A percentile compares a stretch with the other conserved stretches of the same genome.
These are phyloP conservation scores for Starmerella stigmatis DNA, from an alignment of 805 yeast genomes.

Conservation along the genomic window DNA sequence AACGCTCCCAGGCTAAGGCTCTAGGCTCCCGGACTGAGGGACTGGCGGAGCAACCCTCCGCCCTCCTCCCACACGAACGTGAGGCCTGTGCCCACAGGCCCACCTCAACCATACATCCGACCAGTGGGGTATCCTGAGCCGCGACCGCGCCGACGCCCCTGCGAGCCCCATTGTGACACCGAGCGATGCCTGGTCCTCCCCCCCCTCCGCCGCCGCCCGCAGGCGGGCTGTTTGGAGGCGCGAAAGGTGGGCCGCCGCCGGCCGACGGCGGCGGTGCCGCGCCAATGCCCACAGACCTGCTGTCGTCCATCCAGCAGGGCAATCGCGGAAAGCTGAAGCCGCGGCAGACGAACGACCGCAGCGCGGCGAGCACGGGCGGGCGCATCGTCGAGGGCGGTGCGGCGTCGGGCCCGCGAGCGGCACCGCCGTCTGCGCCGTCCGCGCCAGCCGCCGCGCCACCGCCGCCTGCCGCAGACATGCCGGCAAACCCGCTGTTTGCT, in stretches of 20 bases:
- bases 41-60: too few species aligned
- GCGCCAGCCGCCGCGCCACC: slow-evolving; percentile 11
- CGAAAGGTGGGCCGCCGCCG: slow-evolving; percentile 26
- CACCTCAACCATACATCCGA: too few species aligned
- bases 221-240: slow-evolving; percentile 27
- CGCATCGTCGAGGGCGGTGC: slow-evolving; percentile 27
- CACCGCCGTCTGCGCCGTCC: too few species aligned
- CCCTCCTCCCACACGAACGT: too few species aligned
- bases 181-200: slow-evolving; percentile 25
- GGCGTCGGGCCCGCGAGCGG: background rate
- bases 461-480: slow-evolving; percentile 9
- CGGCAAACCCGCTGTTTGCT: slow-evolving; percentile 20
- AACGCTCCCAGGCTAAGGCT: too few species aligned
- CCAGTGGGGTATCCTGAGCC: too few species aligned
- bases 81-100: too few species aligned
- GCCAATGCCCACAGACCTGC: slow-evolving; percentile 35
- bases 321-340: slow-evolving; percentile 40
- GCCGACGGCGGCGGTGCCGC: slow-evolving; percentile 27
- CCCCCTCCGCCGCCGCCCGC: slow-evolving; percentile 31
- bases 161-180: too few species aligned
- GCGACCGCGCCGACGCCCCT: too few species aligned
- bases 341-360: slow-evolving; percentile 56
- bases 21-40: too few species aligned
- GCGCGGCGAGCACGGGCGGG: slow-evolving; percentile 45
- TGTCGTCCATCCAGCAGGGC: slow-evolving; percentile 78